Percentiles rank a stretch among this genome's conserved stretches.
These are phyloP conservation scores for Condylostoma magnum DNA, from an alignment of 169 alveolate species.

Conservation along the genomic window DNA sequence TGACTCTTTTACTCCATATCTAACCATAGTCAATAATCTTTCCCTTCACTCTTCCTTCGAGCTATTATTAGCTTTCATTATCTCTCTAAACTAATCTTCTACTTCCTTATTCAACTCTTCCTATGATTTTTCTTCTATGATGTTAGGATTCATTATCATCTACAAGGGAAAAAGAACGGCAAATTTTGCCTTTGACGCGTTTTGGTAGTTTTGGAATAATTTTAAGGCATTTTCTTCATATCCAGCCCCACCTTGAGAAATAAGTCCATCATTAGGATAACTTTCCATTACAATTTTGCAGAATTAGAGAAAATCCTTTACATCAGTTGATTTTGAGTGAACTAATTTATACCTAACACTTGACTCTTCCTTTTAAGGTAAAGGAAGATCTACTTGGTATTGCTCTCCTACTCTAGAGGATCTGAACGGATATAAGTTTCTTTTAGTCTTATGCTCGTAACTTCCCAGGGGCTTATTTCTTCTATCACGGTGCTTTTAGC, in stretches of 20 bases:
- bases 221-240: constrained; percentile 18
- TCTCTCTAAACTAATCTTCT: not conserved
- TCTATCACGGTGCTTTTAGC: constrained; percentile 26
- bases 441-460: not conserved
- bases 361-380: no score
- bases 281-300: constrained; percentile 14
- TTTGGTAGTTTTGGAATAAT: constrained; percentile 11
- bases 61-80: not conserved
- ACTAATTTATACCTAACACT: not conserved
- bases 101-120: constrained; percentile 28
- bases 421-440: constrained; percentile 17
- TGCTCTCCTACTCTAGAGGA: constrained; percentile 25
- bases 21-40: constrained; percentile 1
- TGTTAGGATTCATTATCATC: constrained; percentile 22
- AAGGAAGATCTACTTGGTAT: constrained; percentile 9
- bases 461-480: not conserved
- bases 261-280: constrained; percentile 18
- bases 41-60: constrained; percentile 17
- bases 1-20: constrained; percentile 6
- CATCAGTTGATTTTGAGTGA: not conserved
- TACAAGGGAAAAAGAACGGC: constrained; percentile 16
- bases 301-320: constrained; percentile 22
- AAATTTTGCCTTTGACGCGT: constrained; percentile 17
- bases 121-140: not conserved
- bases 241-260: constrained; percentile 22